Percentiles rank a stretch among this genome's conserved stretches.
Conservation (phyloP, 108 stramenopile species). For the Aureococcus anophagefferens region DNA sequence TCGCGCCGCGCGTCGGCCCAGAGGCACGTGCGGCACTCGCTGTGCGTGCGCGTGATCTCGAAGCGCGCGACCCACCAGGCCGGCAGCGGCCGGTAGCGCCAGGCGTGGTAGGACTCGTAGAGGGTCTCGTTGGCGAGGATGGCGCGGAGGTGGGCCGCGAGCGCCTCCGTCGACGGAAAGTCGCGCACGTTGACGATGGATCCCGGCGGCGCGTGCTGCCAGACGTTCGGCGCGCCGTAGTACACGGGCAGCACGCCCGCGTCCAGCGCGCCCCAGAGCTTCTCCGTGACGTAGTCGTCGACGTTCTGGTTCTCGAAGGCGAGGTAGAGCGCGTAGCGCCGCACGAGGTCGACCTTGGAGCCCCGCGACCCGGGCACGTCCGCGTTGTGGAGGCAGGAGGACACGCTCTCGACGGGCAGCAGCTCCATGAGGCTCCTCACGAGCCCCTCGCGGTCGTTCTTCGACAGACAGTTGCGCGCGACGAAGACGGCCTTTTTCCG, state of each 20-base stretch:
- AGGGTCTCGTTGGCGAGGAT: too few species aligned
- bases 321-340: slow-evolving; percentile 51
- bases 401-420: slow-evolving; percentile 52
- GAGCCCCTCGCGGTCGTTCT: slow-evolving; percentile 46
- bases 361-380: slow-evolving; percentile 35
- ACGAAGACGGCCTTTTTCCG: slow-evolving; percentile 57
- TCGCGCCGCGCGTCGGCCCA: too few species aligned
- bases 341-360: slow-evolving; percentile 38
- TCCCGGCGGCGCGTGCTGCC: slow-evolving; percentile 43
- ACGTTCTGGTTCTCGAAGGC: slow-evolving; percentile 44
- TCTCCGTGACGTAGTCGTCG: slow-evolving; percentile 60
- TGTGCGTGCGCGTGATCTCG: too few species aligned
- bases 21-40: too few species aligned
- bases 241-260: slow-evolving; percentile 58
- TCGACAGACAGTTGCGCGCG: slow-evolving; percentile 49
- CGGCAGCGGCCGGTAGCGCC: too few species aligned
- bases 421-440: slow-evolving; percentile 31
- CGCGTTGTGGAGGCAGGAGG: slow-evolving; percentile 51
- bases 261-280: slow-evolving; percentile 50
- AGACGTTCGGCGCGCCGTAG: slow-evolving; percentile 54
- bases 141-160: too few species aligned
- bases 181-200: slow-evolving; percentile 2
- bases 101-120: too few species aligned
- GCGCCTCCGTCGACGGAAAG: too few species aligned
- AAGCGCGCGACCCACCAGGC: too few species aligned